phyloP scores from a whole-genome alignment of 1,139 yeast genomes.

The Meyerozyma carpophila region DNA sequence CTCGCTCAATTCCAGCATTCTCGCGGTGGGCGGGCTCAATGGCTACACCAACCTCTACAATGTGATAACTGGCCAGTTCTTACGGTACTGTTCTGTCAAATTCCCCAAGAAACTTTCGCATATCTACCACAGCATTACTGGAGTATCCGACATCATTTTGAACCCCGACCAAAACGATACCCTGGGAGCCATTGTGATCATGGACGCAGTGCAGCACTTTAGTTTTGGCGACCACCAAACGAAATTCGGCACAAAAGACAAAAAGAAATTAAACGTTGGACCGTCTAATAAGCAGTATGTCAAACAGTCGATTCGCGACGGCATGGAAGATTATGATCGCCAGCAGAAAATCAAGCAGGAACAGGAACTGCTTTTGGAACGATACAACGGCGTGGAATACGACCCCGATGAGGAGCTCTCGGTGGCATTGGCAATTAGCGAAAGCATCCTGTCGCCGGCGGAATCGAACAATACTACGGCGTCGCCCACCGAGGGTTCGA shows the following conservation, averaged over 20 bases:
- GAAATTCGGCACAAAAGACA: constrained; percentile 6
- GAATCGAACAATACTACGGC: background rate
- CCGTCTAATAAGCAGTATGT: constrained; percentile 13
- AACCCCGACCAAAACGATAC: constrained; percentile 38
- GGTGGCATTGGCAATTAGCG: constrained; percentile 50
- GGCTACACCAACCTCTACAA: constrained; percentile 63
- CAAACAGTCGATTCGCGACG: constrained; percentile 26
- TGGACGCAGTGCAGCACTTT: constrained; percentile 57
- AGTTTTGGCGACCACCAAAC: constrained; percentile 45
- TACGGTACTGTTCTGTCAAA: constrained; percentile 44
- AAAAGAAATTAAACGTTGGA: constrained; percentile 17
- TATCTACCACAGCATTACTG: constrained; percentile 20
- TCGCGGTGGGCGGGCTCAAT: constrained; percentile 57
- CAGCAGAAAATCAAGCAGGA: constrained; percentile 11
- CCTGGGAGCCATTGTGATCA: constrained; percentile 52
- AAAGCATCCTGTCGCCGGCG: constrained; percentile 17
- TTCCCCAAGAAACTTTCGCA: constrained; percentile 35
- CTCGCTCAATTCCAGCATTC: constrained; percentile 38
- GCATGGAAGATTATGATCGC: constrained; percentile 32
- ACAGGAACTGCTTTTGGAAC: constrained; percentile 23
- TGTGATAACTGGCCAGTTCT: constrained; percentile 51
- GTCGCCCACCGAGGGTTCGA: constrained; percentile 3
- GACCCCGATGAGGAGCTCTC: constrained; percentile 40
- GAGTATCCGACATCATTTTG: constrained; percentile 38
- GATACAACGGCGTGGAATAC: constrained; percentile 38